A percentile compares a stretch with the other conserved stretches of the same genome.
Conservation (phyloP, 2,329 filamentous ascomycete genomes). For the Cladobotryum mycophilum region DNA sequence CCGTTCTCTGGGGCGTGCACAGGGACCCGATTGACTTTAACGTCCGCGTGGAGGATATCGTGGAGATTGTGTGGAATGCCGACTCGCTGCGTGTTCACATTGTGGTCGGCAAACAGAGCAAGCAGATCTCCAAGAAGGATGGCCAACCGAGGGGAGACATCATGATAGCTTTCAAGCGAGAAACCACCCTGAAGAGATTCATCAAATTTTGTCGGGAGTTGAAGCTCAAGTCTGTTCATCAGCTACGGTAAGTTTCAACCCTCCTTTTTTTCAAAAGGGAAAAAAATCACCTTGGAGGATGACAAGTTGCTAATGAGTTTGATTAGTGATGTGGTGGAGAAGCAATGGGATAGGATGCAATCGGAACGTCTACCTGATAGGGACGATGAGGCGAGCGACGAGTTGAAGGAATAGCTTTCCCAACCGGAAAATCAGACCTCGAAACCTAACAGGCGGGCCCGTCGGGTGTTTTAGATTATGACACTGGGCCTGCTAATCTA, state of each 20-base stretch:
- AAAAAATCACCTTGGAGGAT: too few species aligned
- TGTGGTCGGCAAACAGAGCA: conserved; percentile 26
- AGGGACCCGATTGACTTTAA: conserved; percentile 46
- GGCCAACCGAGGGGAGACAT: conserved; percentile 38
- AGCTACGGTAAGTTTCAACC: conserved; percentile 34
- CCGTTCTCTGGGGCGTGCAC: conserved; percentile 44
- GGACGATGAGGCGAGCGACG: conserved; percentile 22
- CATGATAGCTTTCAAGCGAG: conserved; percentile 46
- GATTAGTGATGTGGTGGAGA: conserved; percentile 30
- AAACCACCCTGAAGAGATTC: conserved; percentile 47
- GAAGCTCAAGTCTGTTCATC: conserved; percentile 35
- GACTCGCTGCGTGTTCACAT: conserved; percentile 38
- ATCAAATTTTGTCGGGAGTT: conserved; percentile 40
- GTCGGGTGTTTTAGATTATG: too few species aligned
- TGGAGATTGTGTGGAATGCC: conserved; percentile 38
- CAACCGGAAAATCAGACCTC: not conserved
- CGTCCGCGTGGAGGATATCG: conserved; percentile 40
- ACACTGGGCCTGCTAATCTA: too few species aligned
- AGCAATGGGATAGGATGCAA: conserved; percentile 30
- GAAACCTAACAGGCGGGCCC: too few species aligned
- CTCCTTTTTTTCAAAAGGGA: too few species aligned
- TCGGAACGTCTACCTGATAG: conserved; percentile 25
- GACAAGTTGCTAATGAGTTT: conserved; percentile 13
- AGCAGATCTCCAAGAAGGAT: conserved; percentile 20
- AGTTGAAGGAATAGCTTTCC: conserved; percentile 21